Base-by-base conservation (phyloP, 2,329 filamentous ascomycete species). In the Lecanicillium sp. region DNA sequence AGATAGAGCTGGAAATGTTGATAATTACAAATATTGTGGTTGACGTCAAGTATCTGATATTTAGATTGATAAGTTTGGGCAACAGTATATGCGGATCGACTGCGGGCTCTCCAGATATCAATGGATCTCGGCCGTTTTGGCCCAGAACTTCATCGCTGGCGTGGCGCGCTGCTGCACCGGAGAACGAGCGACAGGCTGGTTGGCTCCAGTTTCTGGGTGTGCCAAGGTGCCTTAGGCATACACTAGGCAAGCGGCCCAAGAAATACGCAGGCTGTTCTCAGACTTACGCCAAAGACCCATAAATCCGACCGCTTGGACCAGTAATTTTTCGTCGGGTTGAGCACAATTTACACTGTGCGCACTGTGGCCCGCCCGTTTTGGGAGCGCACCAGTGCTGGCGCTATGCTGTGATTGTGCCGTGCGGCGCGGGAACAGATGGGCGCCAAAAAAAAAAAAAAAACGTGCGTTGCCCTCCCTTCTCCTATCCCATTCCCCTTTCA, bases 171-270 rank as follows among this genome's bases (percentile, higher is more conserved):
- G 26, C 26, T 29, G 26, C 12, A 7, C 26, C 26, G 7, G 7
- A 7, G 26, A 12, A 7, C 12, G 26, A 7, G 7, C 26, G 26
- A 12, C 26, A 29, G 7, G 26, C 26, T 29, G 26, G 12, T 7
- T 29, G 26, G 26, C 26, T 45, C 14, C 12, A n/a, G 6, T 46
- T 38, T 46, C 27, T 48, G 17, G 45, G 27, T n/a, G n/a, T n/a
- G n/a, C n/a, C n/a, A n/a, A n/a, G n/a, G n/a, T 48, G 45, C 45
- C 45, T 48, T 42, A 48, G 45, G 45, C 45, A 41, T 27, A 41
- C 17, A 48, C 23, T 41, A 48, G 29, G 14, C 45, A 37, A 37
- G 45, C 45, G 45, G 45, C 21, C 45, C 32, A 27, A 11, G n/a
- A 48, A 48, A 14, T 48, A 37, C 45, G 38, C 45, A 21, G 38